Evolutionary conservation across 2,329 filamentous ascomycete species (phyloP), one percentile per base, ranked within the genome.

Genomic region (Penicillium sp.): DNA sequence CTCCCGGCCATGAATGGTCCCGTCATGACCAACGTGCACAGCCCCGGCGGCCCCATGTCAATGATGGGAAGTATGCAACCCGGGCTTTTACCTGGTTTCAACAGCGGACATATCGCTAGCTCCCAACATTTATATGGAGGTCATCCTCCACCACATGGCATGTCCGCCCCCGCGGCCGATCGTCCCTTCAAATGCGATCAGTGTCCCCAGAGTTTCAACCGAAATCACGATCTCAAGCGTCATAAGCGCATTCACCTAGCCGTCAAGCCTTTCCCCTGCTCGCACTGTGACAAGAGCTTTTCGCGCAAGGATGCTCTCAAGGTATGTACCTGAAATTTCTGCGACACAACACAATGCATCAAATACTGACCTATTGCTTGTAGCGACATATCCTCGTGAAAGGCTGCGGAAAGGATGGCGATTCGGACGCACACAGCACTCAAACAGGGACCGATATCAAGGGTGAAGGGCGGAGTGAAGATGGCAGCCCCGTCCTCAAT

Each of bases 241-340:
- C 94, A 99, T 73, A 96, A 96, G 79, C 81, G 91, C 46, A 97
- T 97, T 55, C 94, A 99, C 73, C 76, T 97, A 54, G 90, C 91
- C 0, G 90, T 97, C 38, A 99, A 99, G 79, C 94, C 94, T 0
- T 97, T 93, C 72, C 92, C 92, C 0, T 99, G 94, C 71, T 84
- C 79, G 7, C 88, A 88, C 67, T 99, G 94, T 70, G 91, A 96
- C 58, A 97, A 97, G 82, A 94, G 90, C 70, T 99, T 99, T 68
- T 97, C 92, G 3, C 83, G 94, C 56, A 97, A 97, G 71, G 94
- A 97, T 74, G 94, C 94, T 9, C 79, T 99, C 29, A 97, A 97
- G 89, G 94, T 97, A 78, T 66, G 84, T 77, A 26, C 18, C 14
- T 9, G n/a, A 38, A 8, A 44, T 8, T 55, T 16, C 47, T 19